phyloP scores from a whole-genome alignment of 306 rosid species.

The Acacia crassicarpa region DNA sequence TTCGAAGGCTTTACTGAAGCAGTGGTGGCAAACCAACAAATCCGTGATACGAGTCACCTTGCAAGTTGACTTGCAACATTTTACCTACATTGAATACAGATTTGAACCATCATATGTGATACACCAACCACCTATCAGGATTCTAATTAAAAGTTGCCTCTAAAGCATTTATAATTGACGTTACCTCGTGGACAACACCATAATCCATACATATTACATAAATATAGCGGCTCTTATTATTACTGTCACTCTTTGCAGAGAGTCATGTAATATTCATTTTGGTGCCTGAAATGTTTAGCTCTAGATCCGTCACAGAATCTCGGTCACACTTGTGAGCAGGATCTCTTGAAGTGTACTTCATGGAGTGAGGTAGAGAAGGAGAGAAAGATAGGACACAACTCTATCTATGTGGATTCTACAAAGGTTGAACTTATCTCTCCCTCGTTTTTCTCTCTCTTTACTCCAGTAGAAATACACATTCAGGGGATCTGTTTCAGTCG shows the following conservation, averaged over 20 bases:
- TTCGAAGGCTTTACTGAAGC: constrained; percentile 83
- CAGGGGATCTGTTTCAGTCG: not conserved
- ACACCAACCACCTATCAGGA: constrained; percentile 3
- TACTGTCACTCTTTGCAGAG: not conserved
- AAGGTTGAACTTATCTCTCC: not conserved
- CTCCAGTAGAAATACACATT: not conserved
- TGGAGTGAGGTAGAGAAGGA: not conserved
- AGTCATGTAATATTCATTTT: not conserved
- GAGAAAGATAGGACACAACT: not conserved
- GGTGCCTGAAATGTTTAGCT: not conserved
- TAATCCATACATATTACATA: not conserved
- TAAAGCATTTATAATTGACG: not conserved
- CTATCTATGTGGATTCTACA: not conserved
- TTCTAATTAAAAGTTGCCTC: constrained; percentile 1
- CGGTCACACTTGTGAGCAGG: not conserved
- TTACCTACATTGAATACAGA: constrained; percentile 51
- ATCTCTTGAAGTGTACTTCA: not conserved
- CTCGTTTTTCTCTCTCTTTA: not conserved
- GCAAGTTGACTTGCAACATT: constrained; percentile 94
- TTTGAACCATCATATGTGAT: constrained; percentile 29
- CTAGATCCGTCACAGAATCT: not conserved
- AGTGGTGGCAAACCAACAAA: constrained; percentile 76
- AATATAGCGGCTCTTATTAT: not conserved
- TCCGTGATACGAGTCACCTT: constrained; percentile 70
- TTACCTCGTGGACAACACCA: not conserved